Base-by-base conservation (phyloP, 306 rosid species). In the Glycine tomentella region DNA sequence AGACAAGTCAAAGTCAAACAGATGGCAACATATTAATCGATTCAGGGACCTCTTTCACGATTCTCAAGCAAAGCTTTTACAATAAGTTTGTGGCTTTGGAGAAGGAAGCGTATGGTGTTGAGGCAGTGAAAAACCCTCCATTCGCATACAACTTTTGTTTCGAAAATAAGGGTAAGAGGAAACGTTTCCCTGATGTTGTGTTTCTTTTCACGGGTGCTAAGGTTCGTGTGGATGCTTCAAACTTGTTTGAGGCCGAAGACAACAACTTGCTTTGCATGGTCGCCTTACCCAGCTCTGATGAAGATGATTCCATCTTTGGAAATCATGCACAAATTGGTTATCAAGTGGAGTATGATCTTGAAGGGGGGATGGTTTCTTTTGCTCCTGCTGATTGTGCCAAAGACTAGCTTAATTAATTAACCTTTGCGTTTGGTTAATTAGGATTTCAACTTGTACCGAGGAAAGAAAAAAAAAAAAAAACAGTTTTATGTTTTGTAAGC, bases 301-400 rank as follows among this genome's bases (percentile, higher is more conserved):
- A 38, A 8, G 76, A 16, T 6, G 0, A 7, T 9, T 7, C 74
- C 34, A 31, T 83, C 13, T 38, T 77, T 61, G 86, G 86, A 50
- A 83, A 71, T 53, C 0, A 50, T 42, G 79, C 82, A 0, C 79
- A 70, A 7, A 0, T 69, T 40, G 17, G 77, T 52, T 55, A 70
- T 42, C 79, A 63, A 15, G 86, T 83, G 13, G 75, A 44, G 82
- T 83, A 70, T 5, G 79, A 83, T 83, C 16, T 77, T 77, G 3
- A 12, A n/a, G 86, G 53, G 36, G 49, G 34, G 3, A 70, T 15
- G 15, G 13, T 83, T 52, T 51, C 82, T 42, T 82, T 83, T 48
- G 79, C 74, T 51, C 79, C 86, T 15, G 15, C 69, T 6, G 33
- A 83, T 77, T 83, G 86, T 63, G 6, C 59, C 20, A 1, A 11